Conservation (phyloP, 1,284 basidiomycete species). For the Irpex sp. region DNA sequence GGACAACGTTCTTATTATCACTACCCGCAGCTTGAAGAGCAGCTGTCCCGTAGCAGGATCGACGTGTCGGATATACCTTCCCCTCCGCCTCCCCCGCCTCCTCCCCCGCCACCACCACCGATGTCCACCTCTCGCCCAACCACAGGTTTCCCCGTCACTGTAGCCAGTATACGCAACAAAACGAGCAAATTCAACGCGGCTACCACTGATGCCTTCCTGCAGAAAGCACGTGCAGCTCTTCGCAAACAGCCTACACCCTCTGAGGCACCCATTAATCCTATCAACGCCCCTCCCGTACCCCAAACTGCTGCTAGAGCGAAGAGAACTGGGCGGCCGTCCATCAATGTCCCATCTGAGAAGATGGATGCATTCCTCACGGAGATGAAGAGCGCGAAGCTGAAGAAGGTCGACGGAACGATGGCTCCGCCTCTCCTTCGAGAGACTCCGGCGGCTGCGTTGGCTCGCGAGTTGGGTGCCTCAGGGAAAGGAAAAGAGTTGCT, state of each 20-base stretch:
- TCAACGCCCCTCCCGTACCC: constrained; percentile 17
- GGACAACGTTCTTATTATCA: too few species aligned
- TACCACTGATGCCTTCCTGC: constrained; percentile 42
- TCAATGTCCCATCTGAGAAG: constrained; percentile 70
- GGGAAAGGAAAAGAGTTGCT: constrained; percentile 8
- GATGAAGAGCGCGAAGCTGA: constrained; percentile 68
- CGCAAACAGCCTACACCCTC: constrained; percentile 51
- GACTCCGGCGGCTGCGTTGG: background rate
- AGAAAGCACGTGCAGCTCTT: constrained; percentile 57
- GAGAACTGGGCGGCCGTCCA: constrained; percentile 57
- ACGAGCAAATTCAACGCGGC: constrained; percentile 14
- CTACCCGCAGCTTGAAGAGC: constrained; percentile 43
- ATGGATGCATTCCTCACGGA: constrained; percentile 78
- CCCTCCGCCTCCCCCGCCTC: constrained; percentile 22
- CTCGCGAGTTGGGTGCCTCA: constrained; percentile 6
- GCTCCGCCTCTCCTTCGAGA: constrained; percentile 13
- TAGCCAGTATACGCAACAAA: constrained; percentile 8
- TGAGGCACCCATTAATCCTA: constrained; percentile 44
- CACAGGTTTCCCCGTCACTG: constrained; percentile 9
- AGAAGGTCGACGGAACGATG: constrained; percentile 38
- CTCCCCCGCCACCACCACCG: constrained; percentile 43
- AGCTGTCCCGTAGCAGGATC: constrained; percentile 21
- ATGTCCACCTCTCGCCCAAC: constrained; percentile 18
- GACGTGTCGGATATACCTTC: constrained; percentile 6
- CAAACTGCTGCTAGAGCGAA: constrained; percentile 22